Evolutionary conservation across 1,284 basidiomycete species (phyloP).

Genomic region (Moesziomyces parantarcticus): DNA sequence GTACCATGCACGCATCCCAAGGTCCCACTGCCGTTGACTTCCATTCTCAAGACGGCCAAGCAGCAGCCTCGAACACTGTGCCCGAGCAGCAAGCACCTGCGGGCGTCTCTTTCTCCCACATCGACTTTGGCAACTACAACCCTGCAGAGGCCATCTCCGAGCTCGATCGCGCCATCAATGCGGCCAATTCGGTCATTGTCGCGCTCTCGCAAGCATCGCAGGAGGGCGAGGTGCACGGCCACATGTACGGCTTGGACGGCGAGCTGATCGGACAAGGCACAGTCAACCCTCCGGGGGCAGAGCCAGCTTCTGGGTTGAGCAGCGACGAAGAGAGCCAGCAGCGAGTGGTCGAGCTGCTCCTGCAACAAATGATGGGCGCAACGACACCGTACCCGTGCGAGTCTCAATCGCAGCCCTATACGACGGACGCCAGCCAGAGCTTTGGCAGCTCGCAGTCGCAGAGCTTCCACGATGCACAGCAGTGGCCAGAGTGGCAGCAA

Average conservation of each 20-base stretch:
- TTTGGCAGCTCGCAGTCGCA: too few species aligned
- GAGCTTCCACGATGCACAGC: too few species aligned
- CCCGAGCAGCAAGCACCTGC: background rate
- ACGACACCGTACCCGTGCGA: too few species aligned
- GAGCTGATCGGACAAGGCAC: constrained; percentile 13
- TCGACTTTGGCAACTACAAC: background rate
- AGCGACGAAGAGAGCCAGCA: constrained; percentile 19
- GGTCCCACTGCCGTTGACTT: too few species aligned
- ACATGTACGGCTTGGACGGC: constrained; percentile 21
- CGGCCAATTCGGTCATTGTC: constrained; percentile 18
- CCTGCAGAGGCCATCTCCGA: background rate
- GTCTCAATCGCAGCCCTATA: background rate
- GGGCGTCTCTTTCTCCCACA: background rate
- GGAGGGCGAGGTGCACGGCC: constrained; percentile 12
- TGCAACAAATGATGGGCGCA: constrained; percentile 16
- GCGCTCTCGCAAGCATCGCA: constrained; percentile 19
- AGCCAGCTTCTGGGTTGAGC: background rate
- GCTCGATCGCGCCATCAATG: background rate
- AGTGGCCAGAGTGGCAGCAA: constrained; percentile 1
- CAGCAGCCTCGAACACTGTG: background rate
- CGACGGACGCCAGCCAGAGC: background rate
- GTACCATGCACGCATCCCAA: too few species aligned
- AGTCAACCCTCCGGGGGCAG: background rate
- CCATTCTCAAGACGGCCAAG: background rate
- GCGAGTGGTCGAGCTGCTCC: constrained; percentile 15